Evolutionary conservation across 441 rosid species (phyloP).

Genomic region (Kokia cookei): DNA sequence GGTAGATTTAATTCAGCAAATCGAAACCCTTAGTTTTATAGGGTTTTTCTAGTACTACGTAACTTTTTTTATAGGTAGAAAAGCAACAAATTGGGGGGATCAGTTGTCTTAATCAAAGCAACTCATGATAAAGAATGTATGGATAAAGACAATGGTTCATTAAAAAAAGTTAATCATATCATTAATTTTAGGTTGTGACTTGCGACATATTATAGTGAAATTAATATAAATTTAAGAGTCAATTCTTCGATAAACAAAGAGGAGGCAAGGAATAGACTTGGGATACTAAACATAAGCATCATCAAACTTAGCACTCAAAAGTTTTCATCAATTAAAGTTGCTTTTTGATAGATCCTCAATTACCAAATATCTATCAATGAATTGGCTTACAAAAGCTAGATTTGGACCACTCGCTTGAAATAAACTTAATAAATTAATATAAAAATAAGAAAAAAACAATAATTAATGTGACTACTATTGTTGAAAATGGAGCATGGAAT

Average conservation of each 20-base stretch:
- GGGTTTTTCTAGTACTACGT: not conserved
- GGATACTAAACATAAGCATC: not conserved
- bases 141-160: not conserved
- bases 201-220: not conserved
- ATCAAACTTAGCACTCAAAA: not conserved
- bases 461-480: not conserved
- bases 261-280: not conserved
- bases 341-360: not conserved
- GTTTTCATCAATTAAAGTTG: not conserved
- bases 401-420: not conserved
- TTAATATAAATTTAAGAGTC: not conserved
- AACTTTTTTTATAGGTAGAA: not conserved
- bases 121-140: not conserved
- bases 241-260: not conserved
- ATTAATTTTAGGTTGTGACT: not conserved
- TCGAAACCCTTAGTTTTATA: not conserved
- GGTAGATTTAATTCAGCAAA: not conserved
- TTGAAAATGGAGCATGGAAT: not conserved
- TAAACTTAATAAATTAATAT: not conserved
- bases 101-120: not conserved
- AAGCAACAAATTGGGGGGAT: not conserved
- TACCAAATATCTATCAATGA: not conserved
- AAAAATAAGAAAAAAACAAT: no score
- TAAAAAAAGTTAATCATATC: not conserved
- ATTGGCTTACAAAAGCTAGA: not conserved